Conservation (phyloP, 75 land plant genomes). For the Sequoiadendron giganteum region DNA sequence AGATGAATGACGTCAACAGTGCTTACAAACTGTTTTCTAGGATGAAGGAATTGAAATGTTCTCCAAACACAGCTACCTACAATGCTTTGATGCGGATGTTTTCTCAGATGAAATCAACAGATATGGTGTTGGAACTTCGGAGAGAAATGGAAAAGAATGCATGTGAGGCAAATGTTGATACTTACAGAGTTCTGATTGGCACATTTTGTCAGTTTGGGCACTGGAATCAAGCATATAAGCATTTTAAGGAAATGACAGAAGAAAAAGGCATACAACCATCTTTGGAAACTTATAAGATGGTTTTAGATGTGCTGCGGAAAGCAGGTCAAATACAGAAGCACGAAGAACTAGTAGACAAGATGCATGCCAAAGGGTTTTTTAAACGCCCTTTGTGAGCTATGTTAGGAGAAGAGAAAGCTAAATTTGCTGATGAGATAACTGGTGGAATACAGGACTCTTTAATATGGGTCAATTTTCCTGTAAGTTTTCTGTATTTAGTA, state of each 20-base stretch:
- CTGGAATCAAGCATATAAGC: slow-evolving; percentile 58
- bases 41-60: slow-evolving; percentile 59
- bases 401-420: not conserved
- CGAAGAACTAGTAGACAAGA: slow-evolving; percentile 70
- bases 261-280: slow-evolving; percentile 61
- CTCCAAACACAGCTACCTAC: slow-evolving; percentile 71
- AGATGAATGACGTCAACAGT: slow-evolving; percentile 47
- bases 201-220: slow-evolving; percentile 61
- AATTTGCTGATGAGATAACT: not conserved
- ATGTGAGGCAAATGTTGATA: slow-evolving; percentile 78
- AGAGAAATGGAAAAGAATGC: slow-evolving; percentile 70
- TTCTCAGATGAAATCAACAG: slow-evolving; percentile 51
- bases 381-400: slow-evolving; percentile 23
- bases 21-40: slow-evolving; percentile 46
- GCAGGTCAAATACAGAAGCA: slow-evolving; percentile 67
- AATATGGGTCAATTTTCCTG: not conserved
- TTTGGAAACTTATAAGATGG: slow-evolving; percentile 50
- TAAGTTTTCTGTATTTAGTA: not conserved
- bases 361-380: slow-evolving; percentile 55
- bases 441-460: not conserved
- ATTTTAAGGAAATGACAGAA: slow-evolving; percentile 69
- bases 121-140: slow-evolving; percentile 70
- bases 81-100: slow-evolving; percentile 79
- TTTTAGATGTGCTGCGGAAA: slow-evolving; percentile 51
- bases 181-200: slow-evolving; percentile 62